phyloP scores from a whole-genome alignment of 129 eudicot genomes.

The Centrapalus pauciflorus region DNA sequence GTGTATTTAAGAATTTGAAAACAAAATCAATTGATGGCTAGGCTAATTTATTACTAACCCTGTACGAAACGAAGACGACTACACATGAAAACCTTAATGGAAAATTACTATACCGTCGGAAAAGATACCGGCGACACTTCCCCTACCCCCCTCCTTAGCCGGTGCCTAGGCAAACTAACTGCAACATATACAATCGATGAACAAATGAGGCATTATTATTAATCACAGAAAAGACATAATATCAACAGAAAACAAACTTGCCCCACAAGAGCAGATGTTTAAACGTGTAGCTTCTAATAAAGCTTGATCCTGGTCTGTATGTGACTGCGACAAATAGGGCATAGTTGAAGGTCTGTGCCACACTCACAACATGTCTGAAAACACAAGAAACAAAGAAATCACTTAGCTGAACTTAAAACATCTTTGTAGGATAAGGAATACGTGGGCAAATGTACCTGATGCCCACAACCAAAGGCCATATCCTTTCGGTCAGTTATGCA shows the following conservation, averaged over 20 bases:
- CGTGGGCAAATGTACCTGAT: conserved; percentile 51
- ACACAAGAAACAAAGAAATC: background rate
- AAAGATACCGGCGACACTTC: no score
- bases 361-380: conserved; percentile 85
- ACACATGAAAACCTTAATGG: no score
- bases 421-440: background rate
- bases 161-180: background rate
- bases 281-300: conserved; percentile 28
- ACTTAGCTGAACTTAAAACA: background rate
- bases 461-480: conserved; percentile 97
- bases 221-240: background rate
- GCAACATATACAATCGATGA: conserved; percentile 1
- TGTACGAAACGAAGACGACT: no score
- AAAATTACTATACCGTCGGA: no score
- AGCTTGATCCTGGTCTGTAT: conserved; percentile 80
- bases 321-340: conserved; percentile 75
- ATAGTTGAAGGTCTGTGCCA: conserved; percentile 60
- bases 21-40: no score
- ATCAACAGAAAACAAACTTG: conserved; percentile 2
- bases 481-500: conserved; percentile 59
- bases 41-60: no score
- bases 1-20: no score
- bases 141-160: no score
- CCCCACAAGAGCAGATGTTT: background rate
- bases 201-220: background rate